A percentile compares a stretch with the other conserved stretches of the same genome.
Evolutionary conservation across 2,329 filamentous ascomycete species (phyloP).

Genomic region (Ambrosiella xylebori): DNA sequence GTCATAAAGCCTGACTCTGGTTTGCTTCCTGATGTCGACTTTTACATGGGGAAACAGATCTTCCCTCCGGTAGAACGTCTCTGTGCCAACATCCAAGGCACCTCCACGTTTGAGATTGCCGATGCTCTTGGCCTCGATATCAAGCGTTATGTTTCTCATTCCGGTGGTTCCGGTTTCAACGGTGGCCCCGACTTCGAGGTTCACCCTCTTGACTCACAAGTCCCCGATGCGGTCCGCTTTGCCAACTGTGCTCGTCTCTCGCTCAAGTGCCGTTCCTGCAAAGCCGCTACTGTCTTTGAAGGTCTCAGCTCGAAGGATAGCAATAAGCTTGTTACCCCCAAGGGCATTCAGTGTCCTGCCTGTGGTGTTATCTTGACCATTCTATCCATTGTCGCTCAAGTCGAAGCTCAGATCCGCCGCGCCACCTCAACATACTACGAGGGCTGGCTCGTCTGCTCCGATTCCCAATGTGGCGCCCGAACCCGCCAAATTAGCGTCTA

Average conservation of each 20-base stretch:
- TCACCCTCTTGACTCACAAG: constrained; percentile 82
- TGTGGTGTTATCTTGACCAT: constrained; percentile 51
- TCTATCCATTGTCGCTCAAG: constrained; percentile 65
- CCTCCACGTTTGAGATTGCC: constrained; percentile 74
- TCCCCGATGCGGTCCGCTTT: constrained; percentile 82
- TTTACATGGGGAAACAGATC: constrained; percentile 96
- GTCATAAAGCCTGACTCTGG: constrained; percentile 59
- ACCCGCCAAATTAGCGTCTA: constrained; percentile 90
- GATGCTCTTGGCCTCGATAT: constrained; percentile 88
- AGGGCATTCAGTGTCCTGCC: constrained; percentile 56
- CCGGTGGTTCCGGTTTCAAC: constrained; percentile 22
- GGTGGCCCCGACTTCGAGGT: constrained; percentile 44
- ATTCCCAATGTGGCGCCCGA: constrained; percentile 67
- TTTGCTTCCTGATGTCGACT: constrained; percentile 82
- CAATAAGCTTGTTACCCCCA: constrained; percentile 45
- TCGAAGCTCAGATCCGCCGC: constrained; percentile 67
- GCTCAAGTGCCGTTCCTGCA: constrained; percentile 70
- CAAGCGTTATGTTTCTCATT: constrained; percentile 51
- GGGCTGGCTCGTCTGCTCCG: constrained; percentile 79
- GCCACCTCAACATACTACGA: constrained; percentile 79
- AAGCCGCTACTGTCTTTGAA: constrained; percentile 53
- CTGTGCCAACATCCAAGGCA: constrained; percentile 87
- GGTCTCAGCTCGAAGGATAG: constrained; percentile 43
- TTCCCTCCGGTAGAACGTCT: constrained; percentile 95
- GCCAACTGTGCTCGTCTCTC: constrained; percentile 58